Percentiles rank a stretch among this genome's conserved stretches.
These are phyloP conservation scores for Pseudogymnoascus sp. DNA, from an alignment of 2,329 filamentous ascomycete genomes.

Conservation along the genomic window DNA sequence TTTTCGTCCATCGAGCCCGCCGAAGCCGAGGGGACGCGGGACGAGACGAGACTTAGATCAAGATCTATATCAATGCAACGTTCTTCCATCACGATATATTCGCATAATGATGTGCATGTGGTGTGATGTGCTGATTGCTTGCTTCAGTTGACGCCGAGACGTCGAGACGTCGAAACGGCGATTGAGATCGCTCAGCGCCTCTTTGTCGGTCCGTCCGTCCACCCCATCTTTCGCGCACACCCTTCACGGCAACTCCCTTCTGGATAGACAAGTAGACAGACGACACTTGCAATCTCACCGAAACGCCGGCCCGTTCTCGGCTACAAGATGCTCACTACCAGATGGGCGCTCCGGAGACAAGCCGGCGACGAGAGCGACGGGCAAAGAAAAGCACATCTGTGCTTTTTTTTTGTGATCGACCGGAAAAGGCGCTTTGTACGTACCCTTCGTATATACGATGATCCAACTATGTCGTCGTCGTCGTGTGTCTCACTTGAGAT, in stretches of 20 bases:
- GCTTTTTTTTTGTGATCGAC: not conserved
- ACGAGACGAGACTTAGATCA: not conserved
- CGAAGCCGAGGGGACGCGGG: not conserved
- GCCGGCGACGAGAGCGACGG: not conserved
- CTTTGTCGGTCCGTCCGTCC: not conserved
- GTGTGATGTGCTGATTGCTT: not conserved
- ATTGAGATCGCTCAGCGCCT: not conserved
- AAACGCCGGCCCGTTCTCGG: not conserved
- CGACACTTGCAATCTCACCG: not conserved
- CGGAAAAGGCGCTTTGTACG: not conserved
- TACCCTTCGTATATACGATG: not conserved
- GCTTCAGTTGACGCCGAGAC: not conserved
- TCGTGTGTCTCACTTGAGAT: not conserved
- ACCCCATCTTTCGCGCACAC: not conserved
- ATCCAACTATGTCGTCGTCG: not conserved
- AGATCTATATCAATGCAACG: constrained; percentile 1
- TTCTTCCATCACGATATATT: not conserved
- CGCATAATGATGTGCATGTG: not conserved
- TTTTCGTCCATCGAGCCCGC: not conserved
- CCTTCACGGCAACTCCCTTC: not conserved
- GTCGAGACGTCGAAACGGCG: not conserved
- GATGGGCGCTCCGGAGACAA: not conserved
- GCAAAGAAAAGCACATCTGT: not conserved
- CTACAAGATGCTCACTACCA: not conserved
- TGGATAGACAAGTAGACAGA: not conserved